Evolutionary conservation across 495 filamentous ascomycete species (phyloP).

Genomic region (Aspergillus steynii): DNA sequence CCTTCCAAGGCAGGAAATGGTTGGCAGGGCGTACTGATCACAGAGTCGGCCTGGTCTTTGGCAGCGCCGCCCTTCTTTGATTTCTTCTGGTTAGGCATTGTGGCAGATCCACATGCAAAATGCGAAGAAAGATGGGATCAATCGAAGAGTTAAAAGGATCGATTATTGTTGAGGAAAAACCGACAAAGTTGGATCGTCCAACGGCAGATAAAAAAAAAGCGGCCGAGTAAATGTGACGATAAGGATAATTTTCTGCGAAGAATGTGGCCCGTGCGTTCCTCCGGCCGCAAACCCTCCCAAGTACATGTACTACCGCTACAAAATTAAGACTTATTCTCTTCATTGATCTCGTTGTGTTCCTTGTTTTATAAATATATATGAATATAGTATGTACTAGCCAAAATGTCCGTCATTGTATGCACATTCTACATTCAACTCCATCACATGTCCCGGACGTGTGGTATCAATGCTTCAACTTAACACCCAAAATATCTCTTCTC

Average conservation of each 20-base stretch:
- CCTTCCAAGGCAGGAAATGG: background rate
- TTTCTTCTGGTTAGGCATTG: constrained; percentile 41
- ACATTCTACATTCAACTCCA: background rate
- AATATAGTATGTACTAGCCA: background rate
- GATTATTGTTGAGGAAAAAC: background rate
- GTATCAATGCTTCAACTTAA: constrained; percentile 30
- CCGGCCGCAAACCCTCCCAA: background rate
- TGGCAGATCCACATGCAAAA: constrained; percentile 1
- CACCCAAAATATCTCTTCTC: constrained; percentile 81
- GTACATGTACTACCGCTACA: background rate
- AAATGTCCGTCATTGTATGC: background rate
- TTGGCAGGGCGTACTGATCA: constrained; percentile 39
- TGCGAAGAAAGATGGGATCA: background rate
- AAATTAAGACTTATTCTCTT: background rate
- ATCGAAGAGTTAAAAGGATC: background rate
- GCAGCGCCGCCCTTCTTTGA: constrained; percentile 35
- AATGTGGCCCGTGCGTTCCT: constrained; percentile 22
- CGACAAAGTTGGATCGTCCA: background rate
- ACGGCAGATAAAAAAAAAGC: constrained; percentile 3
- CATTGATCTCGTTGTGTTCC: background rate
- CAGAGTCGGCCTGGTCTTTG: constrained; percentile 32
- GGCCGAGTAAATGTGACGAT: constrained; percentile 2
- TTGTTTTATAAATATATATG: background rate
- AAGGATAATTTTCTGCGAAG: constrained; percentile 22
- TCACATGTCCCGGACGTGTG: constrained; percentile 6